Evolutionary conservation across 495 filamentous ascomycete species (phyloP).

Genomic region (Chaetomidium leptoderma): DNA sequence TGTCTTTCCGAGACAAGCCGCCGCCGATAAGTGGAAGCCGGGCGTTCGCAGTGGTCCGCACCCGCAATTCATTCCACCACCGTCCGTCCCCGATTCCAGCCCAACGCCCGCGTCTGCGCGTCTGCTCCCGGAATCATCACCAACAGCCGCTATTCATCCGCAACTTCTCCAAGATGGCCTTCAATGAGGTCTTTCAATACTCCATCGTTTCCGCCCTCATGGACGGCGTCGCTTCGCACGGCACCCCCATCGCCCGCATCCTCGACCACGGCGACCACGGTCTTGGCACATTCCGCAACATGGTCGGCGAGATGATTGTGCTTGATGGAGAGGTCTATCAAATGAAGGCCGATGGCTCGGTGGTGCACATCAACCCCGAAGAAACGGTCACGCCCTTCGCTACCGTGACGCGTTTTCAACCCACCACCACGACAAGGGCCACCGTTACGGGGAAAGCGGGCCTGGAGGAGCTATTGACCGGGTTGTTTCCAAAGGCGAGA

Average conservation of each 20-base stretch:
- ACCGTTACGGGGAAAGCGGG: constrained; percentile 34
- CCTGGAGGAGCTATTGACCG: constrained; percentile 32
- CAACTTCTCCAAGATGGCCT: constrained; percentile 19
- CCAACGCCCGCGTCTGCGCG: not conserved
- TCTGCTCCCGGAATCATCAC: not conserved
- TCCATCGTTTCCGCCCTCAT: constrained; percentile 50
- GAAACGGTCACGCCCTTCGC: constrained; percentile 41
- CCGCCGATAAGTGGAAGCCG: no score
- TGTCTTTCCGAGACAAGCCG: not conserved
- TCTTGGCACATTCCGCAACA: constrained; percentile 47
- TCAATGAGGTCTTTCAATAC: constrained; percentile 50
- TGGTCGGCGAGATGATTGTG: constrained; percentile 53
- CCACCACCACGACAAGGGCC: constrained; percentile 24
- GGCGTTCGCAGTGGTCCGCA: no score
- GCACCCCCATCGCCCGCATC: constrained; percentile 36
- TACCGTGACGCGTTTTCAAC: constrained; percentile 38
- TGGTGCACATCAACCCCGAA: constrained; percentile 25
- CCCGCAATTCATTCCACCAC: no score
- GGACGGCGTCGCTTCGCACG: constrained; percentile 45
- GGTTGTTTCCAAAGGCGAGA: constrained; percentile 34
- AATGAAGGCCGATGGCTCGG: constrained; percentile 39
- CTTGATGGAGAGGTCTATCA: constrained; percentile 47
- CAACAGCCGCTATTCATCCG: not conserved
- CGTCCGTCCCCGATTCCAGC: not conserved
- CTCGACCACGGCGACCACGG: constrained; percentile 47